These are phyloP conservation scores for Penicillium sp. DNA, from an alignment of 2,329 filamentous ascomycete genomes.

Conservation along the genomic window DNA sequence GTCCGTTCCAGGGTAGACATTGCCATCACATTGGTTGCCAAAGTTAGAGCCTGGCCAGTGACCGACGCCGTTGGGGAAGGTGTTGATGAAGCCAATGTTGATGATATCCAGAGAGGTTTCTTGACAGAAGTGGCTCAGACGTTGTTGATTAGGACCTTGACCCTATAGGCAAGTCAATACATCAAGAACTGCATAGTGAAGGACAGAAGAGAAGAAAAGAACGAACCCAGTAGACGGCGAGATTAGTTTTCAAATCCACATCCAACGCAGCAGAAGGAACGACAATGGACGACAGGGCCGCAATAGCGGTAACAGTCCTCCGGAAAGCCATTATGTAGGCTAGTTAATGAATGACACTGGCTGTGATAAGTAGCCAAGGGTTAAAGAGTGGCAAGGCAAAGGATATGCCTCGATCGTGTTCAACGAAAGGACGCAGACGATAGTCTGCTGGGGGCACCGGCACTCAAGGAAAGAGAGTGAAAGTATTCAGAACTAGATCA, in stretches of 20 bases:
- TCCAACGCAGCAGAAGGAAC: constrained; percentile 50
- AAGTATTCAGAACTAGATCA: constrained; percentile 5
- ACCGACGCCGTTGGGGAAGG: constrained; percentile 55
- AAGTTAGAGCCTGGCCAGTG: constrained; percentile 62
- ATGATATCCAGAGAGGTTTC: constrained; percentile 62
- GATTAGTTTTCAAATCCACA: constrained; percentile 52
- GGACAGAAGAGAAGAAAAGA: not conserved
- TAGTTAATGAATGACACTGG: constrained; percentile 40
- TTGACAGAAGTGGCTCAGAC: constrained; percentile 58
- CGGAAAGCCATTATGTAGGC: constrained; percentile 45
- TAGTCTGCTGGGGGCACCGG: constrained; percentile 37
- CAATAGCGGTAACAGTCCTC: constrained; percentile 43
- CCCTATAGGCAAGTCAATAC: constrained; percentile 46
- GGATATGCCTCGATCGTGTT: constrained; percentile 35
- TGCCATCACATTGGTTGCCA: constrained; percentile 59
- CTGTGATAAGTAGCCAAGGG: constrained; percentile 43
- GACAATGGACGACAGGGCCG: constrained; percentile 41
- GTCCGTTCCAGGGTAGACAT: constrained; percentile 47
- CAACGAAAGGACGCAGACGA: constrained; percentile 65
- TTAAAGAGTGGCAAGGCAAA: constrained; percentile 40
- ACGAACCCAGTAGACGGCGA: constrained; percentile 60
- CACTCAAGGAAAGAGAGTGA: constrained; percentile 27
- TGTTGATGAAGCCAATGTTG: constrained; percentile 61
- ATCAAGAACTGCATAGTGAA: not conserved
- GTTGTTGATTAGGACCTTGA: constrained; percentile 57